Base-by-base conservation (phyloP, 2,329 filamentous ascomycete genomes). In the Colletotrichum sp. region DNA sequence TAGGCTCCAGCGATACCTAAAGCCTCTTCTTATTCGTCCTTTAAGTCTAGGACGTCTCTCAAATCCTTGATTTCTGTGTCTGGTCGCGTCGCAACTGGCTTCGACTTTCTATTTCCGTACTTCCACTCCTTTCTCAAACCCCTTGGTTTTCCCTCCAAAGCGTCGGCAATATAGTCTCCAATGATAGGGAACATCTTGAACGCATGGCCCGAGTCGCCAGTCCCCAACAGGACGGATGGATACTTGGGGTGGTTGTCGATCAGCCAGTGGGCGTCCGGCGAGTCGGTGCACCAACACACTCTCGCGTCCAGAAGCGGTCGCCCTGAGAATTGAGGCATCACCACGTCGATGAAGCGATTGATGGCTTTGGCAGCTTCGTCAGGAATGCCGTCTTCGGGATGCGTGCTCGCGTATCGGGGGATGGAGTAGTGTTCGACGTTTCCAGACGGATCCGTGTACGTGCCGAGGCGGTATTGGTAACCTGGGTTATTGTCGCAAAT, bases 201-300 rank as follows among this genome's bases (percentile, higher is more conserved):
- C 2, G 79, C 80, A 36, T 81, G 80, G 0, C 80, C 80, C 2
- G 80, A 81, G 44, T 81, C 80, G 3, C 80, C 79, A 1, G 80
- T 81, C 1, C 77, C 80, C 8, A 81, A 57, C 0, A 81, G 71
- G 5, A 81, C 60, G 3, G 73, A 57, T 3, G 74, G 39, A 28
- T 80, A 32, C 64, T 75, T 76, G 10, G 78, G 78, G 9, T 81
- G 78, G 18, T 71, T 71, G 55, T 84, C 82, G 13, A 84, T 79
- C 2, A 84, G 78, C 32, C 81, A 84, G 71, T 84, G 82, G 66
- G 84, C 82, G 60, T 84, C 82, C 8, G 80, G 82, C 0, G 82
- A 81, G 32, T 84, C 83, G 0, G 82, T 83, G 57, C 83, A 84
- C 83, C 83, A 84, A 68, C 82, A 84, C 18, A 81, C 77, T 16